A percentile compares a stretch with the other conserved stretches of the same genome.
These are phyloP conservation scores for Pichia phayaonensis DNA, from an alignment of 805 yeast species.

Conservation along the genomic window DNA sequence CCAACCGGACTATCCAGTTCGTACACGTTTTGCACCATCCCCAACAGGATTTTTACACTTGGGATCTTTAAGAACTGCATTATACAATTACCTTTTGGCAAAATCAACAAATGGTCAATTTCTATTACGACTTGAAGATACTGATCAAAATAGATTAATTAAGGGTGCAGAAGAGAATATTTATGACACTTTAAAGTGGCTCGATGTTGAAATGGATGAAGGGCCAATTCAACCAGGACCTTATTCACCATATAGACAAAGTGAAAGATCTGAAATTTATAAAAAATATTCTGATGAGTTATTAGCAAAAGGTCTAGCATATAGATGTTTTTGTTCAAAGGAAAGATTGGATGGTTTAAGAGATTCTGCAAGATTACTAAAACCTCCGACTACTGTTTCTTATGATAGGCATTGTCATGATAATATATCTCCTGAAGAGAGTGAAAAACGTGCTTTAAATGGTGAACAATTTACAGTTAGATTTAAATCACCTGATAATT, in stretches of 20 bases:
- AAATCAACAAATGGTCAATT: slow-evolving; percentile 74
- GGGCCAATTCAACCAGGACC: slow-evolving; percentile 76
- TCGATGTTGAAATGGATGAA: slow-evolving; percentile 71
- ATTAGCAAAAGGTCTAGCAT: slow-evolving; percentile 64
- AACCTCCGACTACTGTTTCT: slow-evolving; percentile 87
- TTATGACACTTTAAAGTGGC: slow-evolving; percentile 69
- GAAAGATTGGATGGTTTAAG: slow-evolving; percentile 64
- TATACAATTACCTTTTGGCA: slow-evolving; percentile 82
- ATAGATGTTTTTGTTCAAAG: slow-evolving; percentile 79
- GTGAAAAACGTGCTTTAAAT: slow-evolving; percentile 28
- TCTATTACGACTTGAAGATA: slow-evolving; percentile 80
- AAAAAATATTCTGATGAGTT: slow-evolving; percentile 47
- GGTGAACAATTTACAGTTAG: slow-evolving; percentile 51
- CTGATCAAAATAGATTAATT: slow-evolving; percentile 76
- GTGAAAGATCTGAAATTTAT: slow-evolving; percentile 68
- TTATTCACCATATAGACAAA: slow-evolving; percentile 81
- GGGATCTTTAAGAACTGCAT: slow-evolving; percentile 89
- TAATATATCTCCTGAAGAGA: slow-evolving; percentile 33
- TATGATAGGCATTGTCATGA: slow-evolving; percentile 79
- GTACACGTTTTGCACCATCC: slow-evolving; percentile 96
- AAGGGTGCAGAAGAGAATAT: slow-evolving; percentile 78
- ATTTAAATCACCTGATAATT: slow-evolving; percentile 65
- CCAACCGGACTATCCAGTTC: slow-evolving; percentile 46
- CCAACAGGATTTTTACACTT: slow-evolving; percentile 95
- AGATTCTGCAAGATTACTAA: slow-evolving; percentile 61